A percentile compares a stretch with the other conserved stretches of the same genome.
These are phyloP conservation scores for Talaromyces sp. DNA, from an alignment of 2,329 filamentous ascomycete genomes.

Conservation along the genomic window DNA sequence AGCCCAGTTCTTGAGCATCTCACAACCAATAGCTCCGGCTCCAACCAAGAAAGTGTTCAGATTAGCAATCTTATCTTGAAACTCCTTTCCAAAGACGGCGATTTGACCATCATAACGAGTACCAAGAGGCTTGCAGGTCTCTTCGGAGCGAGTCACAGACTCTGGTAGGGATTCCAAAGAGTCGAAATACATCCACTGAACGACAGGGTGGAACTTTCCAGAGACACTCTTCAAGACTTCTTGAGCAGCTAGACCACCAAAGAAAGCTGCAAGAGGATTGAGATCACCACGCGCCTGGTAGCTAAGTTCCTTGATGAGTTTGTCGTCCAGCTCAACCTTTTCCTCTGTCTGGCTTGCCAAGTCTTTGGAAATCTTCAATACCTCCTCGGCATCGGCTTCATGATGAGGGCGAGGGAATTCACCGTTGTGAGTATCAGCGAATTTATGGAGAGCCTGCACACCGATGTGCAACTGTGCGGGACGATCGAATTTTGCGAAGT, in stretches of 20 bases:
- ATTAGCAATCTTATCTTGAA: conserved; percentile 89
- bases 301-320: conserved; percentile 85
- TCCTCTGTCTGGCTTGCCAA: conserved; percentile 66
- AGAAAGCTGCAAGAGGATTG: conserved; percentile 88
- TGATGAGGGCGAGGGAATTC: conserved; percentile 79
- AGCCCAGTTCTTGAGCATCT: conserved; percentile 99
- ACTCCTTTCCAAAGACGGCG: conserved; percentile 89
- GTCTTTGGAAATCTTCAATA: conserved; percentile 70
- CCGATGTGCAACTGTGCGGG: conserved; percentile 88
- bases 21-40: conserved; percentile 93
- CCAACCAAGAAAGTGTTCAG: conserved; percentile 91
- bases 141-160: conserved; percentile 70
- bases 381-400: conserved; percentile 73
- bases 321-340: conserved; percentile 82
- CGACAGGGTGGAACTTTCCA: conserved; percentile 93
- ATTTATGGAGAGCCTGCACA: conserved; percentile 87
- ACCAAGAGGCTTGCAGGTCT: conserved; percentile 79
- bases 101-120: conserved; percentile 96
- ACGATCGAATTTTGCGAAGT: conserved; percentile 97
- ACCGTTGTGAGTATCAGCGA: conserved; percentile 67
- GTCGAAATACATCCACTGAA: conserved; percentile 96
- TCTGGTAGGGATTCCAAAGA: conserved; percentile 91
- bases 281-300: conserved; percentile 92
- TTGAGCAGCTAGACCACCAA: conserved; percentile 88
- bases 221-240: conserved; percentile 96